Conservation (phyloP, 1,139 yeast species). For the Geotrichum klebahnii region DNA sequence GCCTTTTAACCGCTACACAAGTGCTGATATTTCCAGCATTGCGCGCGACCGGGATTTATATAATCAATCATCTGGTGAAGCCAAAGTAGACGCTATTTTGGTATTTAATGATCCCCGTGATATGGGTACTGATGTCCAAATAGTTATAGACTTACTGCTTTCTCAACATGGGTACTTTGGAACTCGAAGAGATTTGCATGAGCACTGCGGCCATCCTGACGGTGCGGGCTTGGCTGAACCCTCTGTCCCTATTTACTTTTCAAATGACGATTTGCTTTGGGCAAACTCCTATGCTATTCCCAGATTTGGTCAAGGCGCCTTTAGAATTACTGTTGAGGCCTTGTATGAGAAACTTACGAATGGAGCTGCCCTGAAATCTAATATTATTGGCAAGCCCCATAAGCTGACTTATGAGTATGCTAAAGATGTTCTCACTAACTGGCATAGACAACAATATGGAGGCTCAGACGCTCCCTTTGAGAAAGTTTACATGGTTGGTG, state of each 20-base stretch:
- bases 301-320: conserved; percentile 91
- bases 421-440: conserved; percentile 60
- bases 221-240: conserved; percentile 43
- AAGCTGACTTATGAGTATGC: conserved; percentile 80
- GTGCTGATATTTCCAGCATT: conserved; percentile 47
- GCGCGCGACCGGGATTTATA: conserved; percentile 37
- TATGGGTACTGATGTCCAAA: conserved; percentile 79
- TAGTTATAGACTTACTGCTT: conserved; percentile 66
- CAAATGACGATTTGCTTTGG: conserved; percentile 87
- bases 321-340: conserved; percentile 60
- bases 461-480: conserved; percentile 29
- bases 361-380: conserved; percentile 48
- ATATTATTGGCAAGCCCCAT: conserved; percentile 82
- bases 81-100: conserved; percentile 53
- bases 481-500: conserved; percentile 87
- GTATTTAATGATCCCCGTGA: conserved; percentile 92
- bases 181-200: conserved; percentile 45
- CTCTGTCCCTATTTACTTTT: conserved; percentile 72
- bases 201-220: conserved; percentile 22
- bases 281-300: conserved; percentile 77
- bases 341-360: conserved; percentile 59
- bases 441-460: conserved; percentile 37
- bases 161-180: conserved; percentile 64
- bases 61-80: conserved; percentile 17
- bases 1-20: conserved; percentile 63